Conservation (phyloP, 805 yeast species). For the Kockiozyma suomiensis region DNA sequence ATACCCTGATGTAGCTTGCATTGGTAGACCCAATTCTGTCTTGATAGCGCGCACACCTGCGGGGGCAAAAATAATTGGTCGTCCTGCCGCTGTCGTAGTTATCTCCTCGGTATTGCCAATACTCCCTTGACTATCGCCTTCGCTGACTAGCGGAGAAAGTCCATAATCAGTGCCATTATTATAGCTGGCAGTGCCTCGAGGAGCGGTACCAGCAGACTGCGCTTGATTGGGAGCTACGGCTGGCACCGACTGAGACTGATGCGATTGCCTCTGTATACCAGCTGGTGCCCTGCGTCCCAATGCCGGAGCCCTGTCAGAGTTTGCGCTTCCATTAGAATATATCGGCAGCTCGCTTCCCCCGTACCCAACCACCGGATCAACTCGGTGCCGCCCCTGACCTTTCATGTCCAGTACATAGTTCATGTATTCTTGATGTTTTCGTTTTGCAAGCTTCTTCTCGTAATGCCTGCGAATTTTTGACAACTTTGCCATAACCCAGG, state of each 20-base stretch:
- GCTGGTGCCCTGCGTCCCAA: background rate
- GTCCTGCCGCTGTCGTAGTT: background rate
- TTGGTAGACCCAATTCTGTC: conserved; percentile 2
- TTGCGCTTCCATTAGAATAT: background rate
- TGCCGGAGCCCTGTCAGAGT: background rate
- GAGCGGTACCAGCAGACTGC: background rate
- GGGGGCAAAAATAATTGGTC: background rate
- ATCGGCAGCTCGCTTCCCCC: conserved; percentile 9
- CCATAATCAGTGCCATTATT: background rate
- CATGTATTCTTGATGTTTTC: conserved; percentile 2
- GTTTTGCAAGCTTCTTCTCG: conserved; percentile 11
- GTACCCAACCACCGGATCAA: conserved; percentile 5
- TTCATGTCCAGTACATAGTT: background rate
- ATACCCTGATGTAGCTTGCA: background rate
- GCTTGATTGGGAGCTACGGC: background rate
- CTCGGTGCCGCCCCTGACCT: background rate
- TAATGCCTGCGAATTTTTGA: conserved; percentile 6
- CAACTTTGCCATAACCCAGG: background rate
- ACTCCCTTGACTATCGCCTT: background rate
- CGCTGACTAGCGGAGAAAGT: background rate
- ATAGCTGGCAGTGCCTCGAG: background rate
- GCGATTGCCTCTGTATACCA: background rate
- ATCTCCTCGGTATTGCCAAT: background rate
- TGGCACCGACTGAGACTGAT: background rate
- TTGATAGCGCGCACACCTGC: conserved; percentile 5